phyloP scores from a whole-genome alignment of 148 eudicot genomes.

The Heliamphora exappendiculata region DNA sequence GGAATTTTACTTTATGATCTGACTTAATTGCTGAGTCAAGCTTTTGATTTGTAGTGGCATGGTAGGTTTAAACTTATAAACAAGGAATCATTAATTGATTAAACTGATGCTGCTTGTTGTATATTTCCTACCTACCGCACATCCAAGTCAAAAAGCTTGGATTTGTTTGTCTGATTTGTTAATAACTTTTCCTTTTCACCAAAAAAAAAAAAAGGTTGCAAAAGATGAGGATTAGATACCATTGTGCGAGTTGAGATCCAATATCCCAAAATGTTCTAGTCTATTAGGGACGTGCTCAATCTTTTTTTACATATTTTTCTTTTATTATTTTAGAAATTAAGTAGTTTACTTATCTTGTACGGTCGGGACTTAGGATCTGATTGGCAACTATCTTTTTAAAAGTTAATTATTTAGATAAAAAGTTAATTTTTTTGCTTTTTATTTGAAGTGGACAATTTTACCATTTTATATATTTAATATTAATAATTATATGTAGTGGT shows the following conservation, averaged over 20 bases:
- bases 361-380: too few species aligned
- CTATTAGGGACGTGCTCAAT: too few species aligned
- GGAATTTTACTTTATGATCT: neutral
- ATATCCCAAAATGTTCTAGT: too few species aligned
- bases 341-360: too few species aligned
- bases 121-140: neutral
- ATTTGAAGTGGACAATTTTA: too few species aligned
- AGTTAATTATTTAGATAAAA: too few species aligned
- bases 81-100: neutral
- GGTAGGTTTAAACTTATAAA: slow-evolving; percentile 16
- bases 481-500: too few species aligned
- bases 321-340: too few species aligned
- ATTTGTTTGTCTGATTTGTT: neutral
- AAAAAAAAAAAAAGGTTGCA: neutral
- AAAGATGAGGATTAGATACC: slow-evolving; percentile 5
- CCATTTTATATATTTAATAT: too few species aligned
- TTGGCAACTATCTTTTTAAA: too few species aligned
- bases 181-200: neutral
- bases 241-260: neutral
- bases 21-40: neutral
- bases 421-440: too few species aligned
- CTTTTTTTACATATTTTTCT: too few species aligned
- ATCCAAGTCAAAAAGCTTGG: neutral
- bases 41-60: slow-evolving; percentile 3
- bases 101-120: neutral